These are phyloP conservation scores for Saccharomycopsis amapae DNA, from an alignment of 805 yeast genomes.

Conservation along the genomic window DNA sequence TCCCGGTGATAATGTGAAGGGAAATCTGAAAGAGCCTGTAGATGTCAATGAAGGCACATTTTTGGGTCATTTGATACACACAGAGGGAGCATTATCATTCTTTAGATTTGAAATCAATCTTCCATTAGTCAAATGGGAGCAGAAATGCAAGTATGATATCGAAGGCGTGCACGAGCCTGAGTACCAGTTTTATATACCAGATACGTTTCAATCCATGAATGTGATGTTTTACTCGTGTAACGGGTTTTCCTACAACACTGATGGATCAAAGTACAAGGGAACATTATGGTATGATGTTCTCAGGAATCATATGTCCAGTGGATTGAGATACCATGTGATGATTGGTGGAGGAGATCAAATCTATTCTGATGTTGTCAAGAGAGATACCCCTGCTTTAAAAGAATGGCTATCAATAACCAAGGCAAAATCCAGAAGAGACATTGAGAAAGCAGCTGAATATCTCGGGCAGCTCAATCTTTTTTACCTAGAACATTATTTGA, in stretches of 20 bases:
- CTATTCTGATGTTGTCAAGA: conserved; percentile 75
- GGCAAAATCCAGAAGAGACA: conserved; percentile 37
- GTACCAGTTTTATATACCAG: conserved; percentile 66
- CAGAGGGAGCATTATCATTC: conserved; percentile 44
- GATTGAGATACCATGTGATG: conserved; percentile 80
- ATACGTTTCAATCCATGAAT: conserved; percentile 61
- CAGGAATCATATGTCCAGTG: conserved; percentile 43
- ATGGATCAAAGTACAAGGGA: conserved; percentile 58
- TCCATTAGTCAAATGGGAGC: conserved; percentile 42
- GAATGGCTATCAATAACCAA: conserved; percentile 56
- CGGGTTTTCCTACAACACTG: conserved; percentile 73
- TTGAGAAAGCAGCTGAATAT: conserved; percentile 39
- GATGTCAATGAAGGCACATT: conserved; percentile 37
- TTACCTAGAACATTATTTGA: conserved; percentile 66
- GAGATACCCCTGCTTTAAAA: conserved; percentile 42
- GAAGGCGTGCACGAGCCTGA: conserved; percentile 36
- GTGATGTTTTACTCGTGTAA: conserved; percentile 81
- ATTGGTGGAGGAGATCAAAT: conserved; percentile 97
- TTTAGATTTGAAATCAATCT: conserved; percentile 59
- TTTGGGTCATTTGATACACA: conserved; percentile 38
- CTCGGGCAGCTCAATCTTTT: conserved; percentile 41
- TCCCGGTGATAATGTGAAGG: conserved; percentile 25
- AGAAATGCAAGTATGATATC: conserved; percentile 56
- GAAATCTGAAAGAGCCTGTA: conserved; percentile 17
- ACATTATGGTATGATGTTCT: conserved; percentile 84